Percentiles rank a stretch among this genome's conserved stretches.
phyloP scores from a whole-genome alignment of 495 filamentous ascomycete species.

The Penicillium waksmanii region DNA sequence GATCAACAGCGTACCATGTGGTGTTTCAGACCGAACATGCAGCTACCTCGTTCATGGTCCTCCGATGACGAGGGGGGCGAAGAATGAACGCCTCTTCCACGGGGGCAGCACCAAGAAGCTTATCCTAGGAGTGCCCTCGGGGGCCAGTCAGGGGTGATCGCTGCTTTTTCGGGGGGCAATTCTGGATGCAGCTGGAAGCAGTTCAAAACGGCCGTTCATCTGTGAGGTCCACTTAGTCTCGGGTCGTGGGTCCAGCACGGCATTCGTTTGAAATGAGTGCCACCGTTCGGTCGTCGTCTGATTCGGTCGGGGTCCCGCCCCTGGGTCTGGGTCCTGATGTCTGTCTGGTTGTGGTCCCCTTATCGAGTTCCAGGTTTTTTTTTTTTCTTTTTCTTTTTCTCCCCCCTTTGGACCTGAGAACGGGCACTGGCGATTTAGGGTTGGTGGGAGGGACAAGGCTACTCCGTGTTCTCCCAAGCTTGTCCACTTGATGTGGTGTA shows the following conservation, averaged over 20 bases:
- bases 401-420: background rate
- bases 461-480: background rate
- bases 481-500: slow-evolving; percentile 2
- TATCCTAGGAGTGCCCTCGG: background rate
- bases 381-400: background rate
- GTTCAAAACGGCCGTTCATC: slow-evolving; percentile 27
- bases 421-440: background rate
- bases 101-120: background rate
- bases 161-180: slow-evolving; percentile 4
- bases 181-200: slow-evolving; percentile 21
- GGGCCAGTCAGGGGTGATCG: background rate
- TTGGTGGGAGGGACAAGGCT: background rate
- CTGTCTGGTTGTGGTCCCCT: background rate
- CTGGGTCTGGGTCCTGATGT: too few relatives aligned
- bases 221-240: slow-evolving; percentile 22
- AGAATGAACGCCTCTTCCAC: background rate
- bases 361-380: slow-evolving; percentile 3
- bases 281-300: slow-evolving; percentile 14
- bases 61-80: slow-evolving; percentile 3
- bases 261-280: slow-evolving; percentile 20
- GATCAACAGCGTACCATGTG: slow-evolving; percentile 25
- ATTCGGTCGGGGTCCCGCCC: slow-evolving; percentile 2
- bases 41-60: slow-evolving; percentile 2
- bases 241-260: slow-evolving; percentile 25
- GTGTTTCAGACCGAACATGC: slow-evolving; percentile 25